Conservation (phyloP, 225 moss, liverwort and hornwort genomes). For the Thuidium tamariscinum region DNA sequence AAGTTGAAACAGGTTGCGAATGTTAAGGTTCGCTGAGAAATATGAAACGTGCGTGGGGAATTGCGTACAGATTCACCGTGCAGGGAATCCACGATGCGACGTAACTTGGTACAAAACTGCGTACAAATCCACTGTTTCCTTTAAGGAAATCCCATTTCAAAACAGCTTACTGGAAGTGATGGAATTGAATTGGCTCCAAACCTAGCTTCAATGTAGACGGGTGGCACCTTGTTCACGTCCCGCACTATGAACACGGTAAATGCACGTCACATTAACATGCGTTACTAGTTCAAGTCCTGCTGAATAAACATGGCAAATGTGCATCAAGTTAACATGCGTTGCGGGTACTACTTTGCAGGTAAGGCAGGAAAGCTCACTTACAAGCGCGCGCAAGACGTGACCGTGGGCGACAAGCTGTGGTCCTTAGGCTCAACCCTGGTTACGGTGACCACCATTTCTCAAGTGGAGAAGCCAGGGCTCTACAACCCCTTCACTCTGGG, state of each 20-base stretch:
- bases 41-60: neutral
- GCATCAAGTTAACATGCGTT: neutral
- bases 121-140: neutral
- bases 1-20: neutral
- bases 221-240: neutral
- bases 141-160: neutral
- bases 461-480: conserved; percentile 7
- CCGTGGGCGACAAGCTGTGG: conserved; percentile 10
- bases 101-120: neutral
- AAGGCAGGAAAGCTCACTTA: neutral
- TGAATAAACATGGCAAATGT: neutral
- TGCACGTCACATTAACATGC: neutral
- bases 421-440: neutral
- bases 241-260: too few relatives aligned
- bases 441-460: neutral
- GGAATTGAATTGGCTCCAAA: neutral
- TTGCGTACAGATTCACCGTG: neutral
- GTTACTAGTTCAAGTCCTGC: too few relatives aligned
- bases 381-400: conserved; percentile 15
- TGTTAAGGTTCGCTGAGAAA: neutral
- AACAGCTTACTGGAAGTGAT: too few relatives aligned
- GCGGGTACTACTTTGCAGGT: neutral
- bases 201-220: too few relatives aligned
- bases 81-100: neutral
- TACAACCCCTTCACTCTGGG: conserved; percentile 24